phyloP scores from a whole-genome alignment of 2,329 filamentous ascomycete species.

The Stachybotrys echinatus region DNA sequence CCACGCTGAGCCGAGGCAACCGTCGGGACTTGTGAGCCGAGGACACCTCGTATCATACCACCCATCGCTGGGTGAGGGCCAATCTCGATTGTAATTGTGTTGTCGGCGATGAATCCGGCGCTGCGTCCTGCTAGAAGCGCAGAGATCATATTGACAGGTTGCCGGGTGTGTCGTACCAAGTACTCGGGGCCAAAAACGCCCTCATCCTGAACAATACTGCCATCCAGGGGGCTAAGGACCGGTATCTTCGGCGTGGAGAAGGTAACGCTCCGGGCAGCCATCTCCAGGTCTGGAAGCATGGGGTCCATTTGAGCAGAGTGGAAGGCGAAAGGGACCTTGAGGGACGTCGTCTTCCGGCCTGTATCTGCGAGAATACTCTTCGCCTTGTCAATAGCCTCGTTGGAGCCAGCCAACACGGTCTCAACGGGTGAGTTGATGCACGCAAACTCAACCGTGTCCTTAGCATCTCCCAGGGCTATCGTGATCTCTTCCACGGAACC shows the following conservation, averaged over 20 bases:
- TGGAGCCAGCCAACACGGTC: conserved; percentile 59
- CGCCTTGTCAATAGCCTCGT: conserved; percentile 36
- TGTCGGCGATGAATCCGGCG: conserved; percentile 44
- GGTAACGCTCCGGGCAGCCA: conserved; percentile 29
- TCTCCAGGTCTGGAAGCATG: conserved; percentile 54
- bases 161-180: conserved; percentile 53
- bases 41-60: conserved; percentile 57
- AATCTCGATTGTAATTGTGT: conserved; percentile 61
- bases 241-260: conserved; percentile 41
- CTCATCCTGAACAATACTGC: conserved; percentile 45
- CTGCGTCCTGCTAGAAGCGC: conserved; percentile 48
- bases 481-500: background rate
- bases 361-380: conserved; percentile 25
- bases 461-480: background rate
- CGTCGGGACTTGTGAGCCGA: conserved; percentile 45
- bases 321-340: conserved; percentile 49
- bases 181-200: conserved; percentile 49
- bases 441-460: conserved; percentile 46
- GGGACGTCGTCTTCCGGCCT: conserved; percentile 36
- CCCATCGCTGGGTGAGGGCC: conserved; percentile 60
- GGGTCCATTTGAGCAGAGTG: conserved; percentile 49
- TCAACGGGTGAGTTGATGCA: conserved; percentile 74
- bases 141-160: conserved; percentile 60
- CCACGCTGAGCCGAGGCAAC: conserved; percentile 58
- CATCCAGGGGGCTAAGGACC: conserved; percentile 63